A percentile compares a stretch with the other conserved stretches of the same genome.
Evolutionary conservation across 1,284 basidiomycete species (phyloP).

Genomic region (Microbotryomycetes sp.): DNA sequence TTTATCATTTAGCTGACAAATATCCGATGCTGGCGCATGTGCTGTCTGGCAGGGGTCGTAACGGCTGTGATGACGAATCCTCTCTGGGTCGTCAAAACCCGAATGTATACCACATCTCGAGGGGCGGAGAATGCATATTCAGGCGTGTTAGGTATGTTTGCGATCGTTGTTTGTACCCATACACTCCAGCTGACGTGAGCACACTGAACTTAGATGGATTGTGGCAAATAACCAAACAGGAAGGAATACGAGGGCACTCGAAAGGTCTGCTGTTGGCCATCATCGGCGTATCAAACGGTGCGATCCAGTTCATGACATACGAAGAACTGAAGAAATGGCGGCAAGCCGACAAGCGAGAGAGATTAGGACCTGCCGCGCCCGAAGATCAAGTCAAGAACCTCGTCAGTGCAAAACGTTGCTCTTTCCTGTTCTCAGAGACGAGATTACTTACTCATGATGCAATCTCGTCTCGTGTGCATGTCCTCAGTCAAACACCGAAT

Average conservation of each 20-base stretch:
- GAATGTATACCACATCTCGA: constrained; percentile 82
- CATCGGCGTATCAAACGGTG: constrained; percentile 90
- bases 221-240: constrained; percentile 49
- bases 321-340: constrained; percentile 89
- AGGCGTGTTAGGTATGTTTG: constrained; percentile 66
- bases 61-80: constrained; percentile 96
- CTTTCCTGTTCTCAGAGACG: background rate
- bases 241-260: constrained; percentile 77
- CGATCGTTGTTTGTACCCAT: constrained; percentile 1
- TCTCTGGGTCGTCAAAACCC: constrained; percentile 96
- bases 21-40: background rate
- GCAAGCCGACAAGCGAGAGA: constrained; percentile 54
- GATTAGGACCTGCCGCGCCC: constrained; percentile 45
- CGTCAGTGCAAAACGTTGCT: constrained; percentile 59
- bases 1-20: background rate
- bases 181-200: background rate
- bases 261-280: constrained; percentile 83
- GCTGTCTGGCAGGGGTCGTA: constrained; percentile 60
- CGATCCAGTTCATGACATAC: constrained; percentile 92
- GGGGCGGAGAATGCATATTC: constrained; percentile 64
- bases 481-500: constrained; percentile 76
- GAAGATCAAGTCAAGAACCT: constrained; percentile 72
- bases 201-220: constrained; percentile 59
- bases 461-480: background rate
- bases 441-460: constrained; percentile 5